Percentiles rank a stretch among this genome's conserved stretches.
phyloP scores from a whole-genome alignment of 352 stramenopile species.

The Globisporangium takayamanum region DNA sequence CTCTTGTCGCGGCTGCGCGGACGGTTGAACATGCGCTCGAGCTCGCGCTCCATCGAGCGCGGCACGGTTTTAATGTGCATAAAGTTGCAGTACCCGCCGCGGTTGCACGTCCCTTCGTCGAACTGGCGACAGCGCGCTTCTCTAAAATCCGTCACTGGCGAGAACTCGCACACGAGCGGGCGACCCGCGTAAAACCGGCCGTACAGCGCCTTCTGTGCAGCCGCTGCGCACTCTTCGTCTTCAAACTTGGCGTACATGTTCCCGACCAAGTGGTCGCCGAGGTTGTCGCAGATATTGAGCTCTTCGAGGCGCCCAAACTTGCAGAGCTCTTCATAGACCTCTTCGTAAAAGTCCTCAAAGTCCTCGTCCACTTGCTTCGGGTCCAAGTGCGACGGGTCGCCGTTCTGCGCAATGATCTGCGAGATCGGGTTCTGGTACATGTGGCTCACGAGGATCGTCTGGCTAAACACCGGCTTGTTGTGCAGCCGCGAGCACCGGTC shows the following conservation, averaged over 20 bases:
- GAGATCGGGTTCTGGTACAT: conserved; percentile 96
- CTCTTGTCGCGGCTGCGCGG: conserved; percentile 30
- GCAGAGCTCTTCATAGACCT: conserved; percentile 97
- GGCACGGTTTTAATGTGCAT: conserved; percentile 97
- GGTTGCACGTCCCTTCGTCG: conserved; percentile 95
- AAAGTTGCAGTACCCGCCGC: conserved; percentile 99
- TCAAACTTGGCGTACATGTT: conserved; percentile 99
- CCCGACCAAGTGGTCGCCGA: conserved; percentile 99
- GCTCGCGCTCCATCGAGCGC: conserved; percentile 74
- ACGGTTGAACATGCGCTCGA: conserved; percentile 85
- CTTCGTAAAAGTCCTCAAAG: conserved; percentile 95
- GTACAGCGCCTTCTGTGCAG: conserved; percentile 94
- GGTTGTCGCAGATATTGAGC: conserved; percentile 99
- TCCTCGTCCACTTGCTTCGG: conserved; percentile 93
- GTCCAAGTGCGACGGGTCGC: conserved; percentile 77
- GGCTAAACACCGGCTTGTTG: conserved; percentile 97
- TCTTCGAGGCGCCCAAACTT: conserved; percentile 98
- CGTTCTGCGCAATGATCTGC: conserved; percentile 86
- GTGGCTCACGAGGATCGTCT: conserved; percentile 98
- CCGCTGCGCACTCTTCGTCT: conserved; percentile 97
- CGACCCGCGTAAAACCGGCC: conserved; percentile 96
- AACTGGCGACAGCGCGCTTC: conserved; percentile 98
- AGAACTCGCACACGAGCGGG: conserved; percentile 96
- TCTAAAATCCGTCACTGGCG: conserved; percentile 97
- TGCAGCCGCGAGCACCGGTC: conserved; percentile 98